A percentile compares a stretch with the other conserved stretches of the same genome.
These are phyloP conservation scores for Mycena albidolilacea DNA, from an alignment of 768 basidiomycete genomes.

Conservation along the genomic window DNA sequence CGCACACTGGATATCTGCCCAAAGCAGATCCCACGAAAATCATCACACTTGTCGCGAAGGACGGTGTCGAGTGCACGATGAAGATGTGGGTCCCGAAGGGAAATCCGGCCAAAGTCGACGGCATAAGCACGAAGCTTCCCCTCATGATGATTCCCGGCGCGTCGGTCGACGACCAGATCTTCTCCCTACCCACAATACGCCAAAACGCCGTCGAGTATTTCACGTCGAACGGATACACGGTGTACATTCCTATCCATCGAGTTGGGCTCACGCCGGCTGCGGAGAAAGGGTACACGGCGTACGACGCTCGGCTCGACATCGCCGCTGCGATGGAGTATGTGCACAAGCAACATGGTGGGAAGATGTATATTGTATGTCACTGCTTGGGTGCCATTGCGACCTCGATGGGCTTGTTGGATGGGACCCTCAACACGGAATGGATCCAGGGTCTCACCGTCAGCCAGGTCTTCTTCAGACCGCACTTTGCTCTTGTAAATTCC, in stretches of 20 bases:
- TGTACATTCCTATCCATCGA: constrained; percentile 29
- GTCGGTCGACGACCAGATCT: constrained; percentile 42
- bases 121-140: constrained; percentile 14
- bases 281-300: constrained; percentile 32
- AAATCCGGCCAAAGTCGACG: background rate
- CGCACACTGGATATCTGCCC: constrained; percentile 27
- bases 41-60: constrained; percentile 27
- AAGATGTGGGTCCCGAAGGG: constrained; percentile 33
- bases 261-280: constrained; percentile 29
- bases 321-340: constrained; percentile 36
- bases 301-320: constrained; percentile 38
- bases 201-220: constrained; percentile 40
- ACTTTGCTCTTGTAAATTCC: constrained; percentile 29
- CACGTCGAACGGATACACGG: constrained; percentile 29
- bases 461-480: constrained; percentile 38
- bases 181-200: constrained; percentile 37
- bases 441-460: constrained; percentile 36
- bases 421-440: constrained; percentile 32
- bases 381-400: constrained; percentile 33
- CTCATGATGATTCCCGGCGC: constrained; percentile 41
- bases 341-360: constrained; percentile 13
- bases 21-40: constrained; percentile 20
- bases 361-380: constrained; percentile 36
- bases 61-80: constrained; percentile 34
- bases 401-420: constrained; percentile 36